These are phyloP conservation scores for Rhizophora apiculata DNA, from an alignment of 345 rosid species.

Conservation along the genomic window DNA sequence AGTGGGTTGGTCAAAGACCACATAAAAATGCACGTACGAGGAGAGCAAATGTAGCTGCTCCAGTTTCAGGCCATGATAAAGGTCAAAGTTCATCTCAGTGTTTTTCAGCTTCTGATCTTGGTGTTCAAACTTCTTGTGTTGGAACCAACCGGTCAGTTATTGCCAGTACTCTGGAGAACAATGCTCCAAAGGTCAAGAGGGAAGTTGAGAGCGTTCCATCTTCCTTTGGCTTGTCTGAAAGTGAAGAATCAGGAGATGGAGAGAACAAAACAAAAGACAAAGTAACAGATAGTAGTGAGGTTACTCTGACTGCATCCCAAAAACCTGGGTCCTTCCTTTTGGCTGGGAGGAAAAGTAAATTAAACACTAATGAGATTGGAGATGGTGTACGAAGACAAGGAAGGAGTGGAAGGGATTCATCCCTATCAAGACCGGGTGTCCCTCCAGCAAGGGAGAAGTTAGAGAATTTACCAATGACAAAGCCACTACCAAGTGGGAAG, in stretches of 20 bases:
- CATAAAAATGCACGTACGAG: constrained; percentile 80
- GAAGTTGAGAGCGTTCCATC: constrained; percentile 62
- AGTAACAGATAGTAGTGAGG: constrained; percentile 51
- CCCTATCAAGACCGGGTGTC: constrained; percentile 48
- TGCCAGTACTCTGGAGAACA: constrained; percentile 38
- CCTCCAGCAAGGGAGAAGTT: constrained; percentile 55
- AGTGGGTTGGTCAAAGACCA: constrained; percentile 94
- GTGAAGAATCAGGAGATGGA: constrained; percentile 88
- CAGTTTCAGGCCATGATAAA: constrained; percentile 56
- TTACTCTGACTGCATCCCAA: constrained; percentile 39
- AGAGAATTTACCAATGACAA: constrained; percentile 49
- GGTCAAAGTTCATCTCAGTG: constrained; percentile 54
- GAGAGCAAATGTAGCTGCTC: constrained; percentile 72
- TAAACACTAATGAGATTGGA: constrained; percentile 54
- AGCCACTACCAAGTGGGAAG: constrained; percentile 59
- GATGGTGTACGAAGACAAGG: constrained; percentile 77
- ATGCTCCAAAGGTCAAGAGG: constrained; percentile 50
- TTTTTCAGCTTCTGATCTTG: constrained; percentile 51
- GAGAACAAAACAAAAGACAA: constrained; percentile 61
- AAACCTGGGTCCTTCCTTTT: constrained; percentile 46
- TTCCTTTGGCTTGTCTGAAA: constrained; percentile 66
- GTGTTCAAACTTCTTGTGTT: constrained; percentile 49
- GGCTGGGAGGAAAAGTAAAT: constrained; percentile 56
- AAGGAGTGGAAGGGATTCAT: constrained; percentile 59
- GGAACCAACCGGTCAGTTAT: constrained; percentile 47